Base-by-base conservation (phyloP, 179 eudicot genomes). In the Heliamphora pulchella region DNA sequence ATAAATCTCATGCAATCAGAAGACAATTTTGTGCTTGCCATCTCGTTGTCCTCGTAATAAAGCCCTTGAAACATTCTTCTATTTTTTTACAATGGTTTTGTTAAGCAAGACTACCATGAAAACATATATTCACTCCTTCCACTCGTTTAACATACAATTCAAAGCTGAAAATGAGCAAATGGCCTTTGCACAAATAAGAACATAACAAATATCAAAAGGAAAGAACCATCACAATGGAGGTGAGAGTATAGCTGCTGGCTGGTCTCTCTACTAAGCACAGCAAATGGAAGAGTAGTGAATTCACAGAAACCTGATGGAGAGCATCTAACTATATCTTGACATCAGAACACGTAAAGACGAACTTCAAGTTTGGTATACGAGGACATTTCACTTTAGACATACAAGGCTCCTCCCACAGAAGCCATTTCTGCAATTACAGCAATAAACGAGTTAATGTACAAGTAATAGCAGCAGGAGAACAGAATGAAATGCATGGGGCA, bases 401-500 rank as follows among this genome's bases (percentile, higher is more conserved):
- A 63, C 67, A 18, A 88, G 81, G 48, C 75, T 82, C 84, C 91
- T 91, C 48, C 88, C 87, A 44, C 89, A 84, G 17, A 85, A 70
- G 61, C 84, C n/a, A 54, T 85, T 88, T 85, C 98, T 93, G 91
- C 86, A 87, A 58, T 70, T 77, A 72, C 0, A 62, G 54, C 59
- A 76, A 79, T 9, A 79, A 17, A 17, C 1, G n/a, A 47, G 58
- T 63, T 11, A 78, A 5, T 71, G 14, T 9, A 15, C 11, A 20
- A 1, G 47, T 17, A 63, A 75, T 13, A 55, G 50, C 3, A 18
- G 1, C 10, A 17, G 48, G 53, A 7, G 4, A 2, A 8, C 11
- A 9, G 1, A 41, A 50, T 43, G 31, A 31, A 31, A 51, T 9
- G 57, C 43, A 11, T 61, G 20, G 62, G 20, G 17, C 14, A 54